Evolutionary conservation across 2,329 filamentous ascomycete species (phyloP), one percentile per base, ranked within the genome.

Genomic region (Sclerotinia nivalis): DNA sequence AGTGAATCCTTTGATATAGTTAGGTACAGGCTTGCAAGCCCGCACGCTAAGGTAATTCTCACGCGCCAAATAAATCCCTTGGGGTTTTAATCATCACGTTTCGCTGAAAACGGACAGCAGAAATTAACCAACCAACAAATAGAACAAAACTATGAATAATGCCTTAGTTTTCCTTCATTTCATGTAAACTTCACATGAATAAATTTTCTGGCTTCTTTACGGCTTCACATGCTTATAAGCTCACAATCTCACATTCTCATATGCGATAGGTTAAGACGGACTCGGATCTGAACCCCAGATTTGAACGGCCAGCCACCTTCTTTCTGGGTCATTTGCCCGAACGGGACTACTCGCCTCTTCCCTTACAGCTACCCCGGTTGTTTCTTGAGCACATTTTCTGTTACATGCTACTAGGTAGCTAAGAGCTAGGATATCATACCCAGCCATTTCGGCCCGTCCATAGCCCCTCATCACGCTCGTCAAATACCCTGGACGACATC

Each of bases 381-480:
- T 52, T 52, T 12, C n/a, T 37, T 20, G 47, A 52, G 31, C 45
- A 52, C 31, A 15, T 40, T 43, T 15, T 40, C 28, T 52, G 31
- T 40, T 52, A 25, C 47, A 65, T 40, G 47, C 61, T 62, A 37
- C 45, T 43, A 65, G 47, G 47, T 65, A 52, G 47, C 61, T 64
- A 34, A 13, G 47, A 64, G 12, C 47, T 28, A 43, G 61, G 34
- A 13, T 40, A 64, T 5, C 8, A 62, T 52, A 40, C 31, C 34
- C 47, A 37, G 15, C 2, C n/a, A 54, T 65, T 52, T 50, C 31
- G 60, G 60, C 60, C 45, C 22, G 22, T 40, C n/a, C 7, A 64
- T 8, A 45, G 25, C 18, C 25, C 15, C 60, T 50, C 31, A 28
- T 64, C 13, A 50, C 45, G 22, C 8, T 64, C 13, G 22, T 25